A percentile compares a stretch with the other conserved stretches of the same genome.
Evolutionary conservation across 2,329 filamentous ascomycete species (phyloP).

Genomic region (Macrophomina pseudophaseolina): DNA sequence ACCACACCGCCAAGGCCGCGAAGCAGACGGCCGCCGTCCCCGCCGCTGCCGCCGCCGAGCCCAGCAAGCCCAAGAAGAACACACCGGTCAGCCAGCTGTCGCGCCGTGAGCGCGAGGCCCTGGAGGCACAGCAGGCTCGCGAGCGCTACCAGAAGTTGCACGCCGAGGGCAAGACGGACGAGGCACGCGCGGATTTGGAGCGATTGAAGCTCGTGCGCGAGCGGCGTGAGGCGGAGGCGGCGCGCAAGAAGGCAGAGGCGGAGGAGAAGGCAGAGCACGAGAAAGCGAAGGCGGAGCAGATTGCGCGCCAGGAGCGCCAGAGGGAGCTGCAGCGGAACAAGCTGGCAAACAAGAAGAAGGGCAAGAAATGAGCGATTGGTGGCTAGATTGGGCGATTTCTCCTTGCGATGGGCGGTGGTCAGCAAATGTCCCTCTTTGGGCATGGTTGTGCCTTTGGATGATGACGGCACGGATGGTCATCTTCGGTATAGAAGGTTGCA

Average conservation of each 20-base stretch:
- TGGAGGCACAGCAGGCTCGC: slow-evolving; percentile 85
- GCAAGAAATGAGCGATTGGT: slow-evolving; percentile 14
- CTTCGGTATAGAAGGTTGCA: slow-evolving; percentile 19
- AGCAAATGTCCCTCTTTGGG: background rate
- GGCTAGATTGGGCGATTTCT: too few species aligned
- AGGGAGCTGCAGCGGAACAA: slow-evolving; percentile 55
- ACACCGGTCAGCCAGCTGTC: slow-evolving; percentile 61
- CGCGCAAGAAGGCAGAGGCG: slow-evolving; percentile 73
- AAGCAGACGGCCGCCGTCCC: slow-evolving; percentile 64
- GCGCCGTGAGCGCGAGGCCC: slow-evolving; percentile 73
- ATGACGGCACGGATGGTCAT: slow-evolving; percentile 8
- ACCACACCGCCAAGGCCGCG: slow-evolving; percentile 72
- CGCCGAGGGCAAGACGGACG: slow-evolving; percentile 93
- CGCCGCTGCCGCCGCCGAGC: slow-evolving; percentile 62
- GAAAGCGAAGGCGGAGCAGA: slow-evolving; percentile 59
- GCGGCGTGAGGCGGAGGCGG: slow-evolving; percentile 82
- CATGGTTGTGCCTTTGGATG: slow-evolving; percentile 10
- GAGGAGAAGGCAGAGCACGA: slow-evolving; percentile 59
- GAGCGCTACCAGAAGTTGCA: slow-evolving; percentile 92
- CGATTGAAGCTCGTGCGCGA: slow-evolving; percentile 81
- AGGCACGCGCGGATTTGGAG: slow-evolving; percentile 87
- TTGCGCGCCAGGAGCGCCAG: slow-evolving; percentile 55
- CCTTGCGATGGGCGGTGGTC: background rate
- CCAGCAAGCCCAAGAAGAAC: slow-evolving; percentile 45
- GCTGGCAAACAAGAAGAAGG: slow-evolving; percentile 34